A percentile compares a stretch with the other conserved stretches of the same genome.
Evolutionary conservation across 495 filamentous ascomycete genomes (phyloP).

Genomic region (Hypoxylon fuscum): DNA sequence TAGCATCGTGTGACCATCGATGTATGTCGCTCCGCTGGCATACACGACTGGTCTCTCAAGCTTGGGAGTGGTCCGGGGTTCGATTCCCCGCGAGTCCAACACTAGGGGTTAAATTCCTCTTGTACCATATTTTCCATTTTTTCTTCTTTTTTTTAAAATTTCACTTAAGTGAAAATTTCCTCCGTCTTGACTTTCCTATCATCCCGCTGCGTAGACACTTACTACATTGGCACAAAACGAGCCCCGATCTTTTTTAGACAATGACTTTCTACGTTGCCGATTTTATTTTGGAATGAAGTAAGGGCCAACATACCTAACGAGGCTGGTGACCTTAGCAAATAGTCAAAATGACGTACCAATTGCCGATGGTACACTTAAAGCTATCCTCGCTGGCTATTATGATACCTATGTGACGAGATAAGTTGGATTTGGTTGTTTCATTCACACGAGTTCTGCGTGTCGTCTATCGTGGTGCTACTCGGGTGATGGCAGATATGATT

Average conservation of each 20-base stretch:
- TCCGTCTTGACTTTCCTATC: neutral
- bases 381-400: neutral
- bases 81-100: slow-evolving; percentile 63
- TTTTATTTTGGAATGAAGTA: too few species aligned
- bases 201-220: neutral
- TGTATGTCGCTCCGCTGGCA: too few species aligned
- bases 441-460: slow-evolving; percentile 2
- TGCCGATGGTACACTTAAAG: neutral
- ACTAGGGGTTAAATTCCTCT: slow-evolving; percentile 35
- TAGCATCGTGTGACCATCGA: too few species aligned
- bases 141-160: neutral
- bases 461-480: neutral
- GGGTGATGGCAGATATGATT: slow-evolving; percentile 9
- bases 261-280: too few species aligned
- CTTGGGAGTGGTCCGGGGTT: slow-evolving; percentile 65
- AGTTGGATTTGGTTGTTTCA: slow-evolving; percentile 4
- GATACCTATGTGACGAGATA: neutral
- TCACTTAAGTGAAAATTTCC: too few species aligned
- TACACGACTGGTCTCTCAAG: too few species aligned
- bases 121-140: slow-evolving; percentile 22
- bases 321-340: too few species aligned
- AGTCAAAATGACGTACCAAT: neutral
- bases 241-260: too few species aligned
- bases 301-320: too few species aligned
- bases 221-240: too few species aligned